A percentile compares a stretch with the other conserved stretches of the same genome.
phyloP scores from a whole-genome alignment of 2,329 filamentous ascomycete genomes.

The Parastagonospora nodorum region DNA sequence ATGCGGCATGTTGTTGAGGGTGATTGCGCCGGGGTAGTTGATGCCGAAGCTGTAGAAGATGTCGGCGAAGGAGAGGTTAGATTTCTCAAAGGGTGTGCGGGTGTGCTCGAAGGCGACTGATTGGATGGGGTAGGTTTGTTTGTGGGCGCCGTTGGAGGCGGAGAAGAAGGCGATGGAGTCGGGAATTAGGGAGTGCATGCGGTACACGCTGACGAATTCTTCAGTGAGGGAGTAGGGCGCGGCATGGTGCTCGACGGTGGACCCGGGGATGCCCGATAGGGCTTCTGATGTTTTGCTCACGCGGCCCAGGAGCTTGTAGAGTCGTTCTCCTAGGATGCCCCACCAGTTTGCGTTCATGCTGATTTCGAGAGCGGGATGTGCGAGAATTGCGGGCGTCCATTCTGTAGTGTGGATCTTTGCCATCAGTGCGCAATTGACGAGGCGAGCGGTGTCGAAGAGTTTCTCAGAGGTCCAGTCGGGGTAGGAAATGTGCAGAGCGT shows the following conservation, averaged over 20 bases:
- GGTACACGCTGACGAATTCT: constrained; percentile 53
- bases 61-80: constrained; percentile 24
- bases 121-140: constrained; percentile 25
- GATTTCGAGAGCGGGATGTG: constrained; percentile 51
- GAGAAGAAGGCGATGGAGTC: constrained; percentile 47
- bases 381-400: constrained; percentile 56
- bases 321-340: constrained; percentile 50
- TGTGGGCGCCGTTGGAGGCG: constrained; percentile 31
- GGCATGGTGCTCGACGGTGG: constrained; percentile 44
- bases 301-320: constrained; percentile 50
- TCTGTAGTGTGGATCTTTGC: constrained; percentile 58
- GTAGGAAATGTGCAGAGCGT: constrained; percentile 42
- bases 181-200: constrained; percentile 51
- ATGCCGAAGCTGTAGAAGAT: constrained; percentile 54
- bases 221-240: constrained; percentile 51
- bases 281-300: constrained; percentile 47
- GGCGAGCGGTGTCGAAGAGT: constrained; percentile 52
- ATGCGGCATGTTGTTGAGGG: constrained; percentile 47
- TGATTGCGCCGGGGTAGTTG: constrained; percentile 56
- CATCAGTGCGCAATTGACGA: constrained; percentile 55
- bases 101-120: constrained; percentile 41
- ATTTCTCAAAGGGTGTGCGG: constrained; percentile 31
- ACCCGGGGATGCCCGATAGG: constrained; percentile 50
- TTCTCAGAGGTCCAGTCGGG: constrained; percentile 48
- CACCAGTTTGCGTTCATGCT: constrained; percentile 55